phyloP scores from a whole-genome alignment of 176 grass and related monocot species.

The Thinopyrum elongatum region DNA sequence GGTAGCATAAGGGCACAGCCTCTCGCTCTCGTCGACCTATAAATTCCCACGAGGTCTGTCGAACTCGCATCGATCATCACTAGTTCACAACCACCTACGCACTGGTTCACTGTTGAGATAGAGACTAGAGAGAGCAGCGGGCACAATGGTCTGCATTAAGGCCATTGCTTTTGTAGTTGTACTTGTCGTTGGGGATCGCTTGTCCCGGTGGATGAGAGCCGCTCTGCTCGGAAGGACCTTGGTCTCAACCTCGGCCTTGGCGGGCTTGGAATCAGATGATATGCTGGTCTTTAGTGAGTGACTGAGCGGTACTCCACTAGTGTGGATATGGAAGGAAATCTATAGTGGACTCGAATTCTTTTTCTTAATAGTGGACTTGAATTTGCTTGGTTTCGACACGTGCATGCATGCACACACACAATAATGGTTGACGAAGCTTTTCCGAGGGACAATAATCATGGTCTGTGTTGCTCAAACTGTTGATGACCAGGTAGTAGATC shows the following conservation, averaged over 20 bases:
- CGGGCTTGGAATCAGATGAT: conserved; percentile 39
- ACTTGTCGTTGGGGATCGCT: conserved; percentile 8
- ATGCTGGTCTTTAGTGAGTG: no score
- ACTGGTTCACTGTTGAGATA: neutral
- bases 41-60: conserved; percentile 4
- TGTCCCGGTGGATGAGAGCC: conserved; percentile 27
- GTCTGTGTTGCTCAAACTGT: neutral
- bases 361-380: neutral
- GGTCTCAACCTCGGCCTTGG: conserved; percentile 44
- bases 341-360: no score
- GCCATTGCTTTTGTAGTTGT: conserved; percentile 2
- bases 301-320: no score
- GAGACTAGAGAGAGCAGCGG: neutral
- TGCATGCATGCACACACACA: neutral
- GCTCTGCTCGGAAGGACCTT: conserved; percentile 57
- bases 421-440: neutral
- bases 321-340: neutral
- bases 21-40: conserved; percentile 10
- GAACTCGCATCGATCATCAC: neutral
- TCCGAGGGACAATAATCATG: neutral
- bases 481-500: neutral
- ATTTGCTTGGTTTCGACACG: neutral
- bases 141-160: conserved; percentile 39
- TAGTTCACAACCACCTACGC: neutral
- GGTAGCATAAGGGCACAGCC: neutral